Conservation (phyloP, 2,329 filamentous ascomycete species). For the Diplodia sapinea region DNA sequence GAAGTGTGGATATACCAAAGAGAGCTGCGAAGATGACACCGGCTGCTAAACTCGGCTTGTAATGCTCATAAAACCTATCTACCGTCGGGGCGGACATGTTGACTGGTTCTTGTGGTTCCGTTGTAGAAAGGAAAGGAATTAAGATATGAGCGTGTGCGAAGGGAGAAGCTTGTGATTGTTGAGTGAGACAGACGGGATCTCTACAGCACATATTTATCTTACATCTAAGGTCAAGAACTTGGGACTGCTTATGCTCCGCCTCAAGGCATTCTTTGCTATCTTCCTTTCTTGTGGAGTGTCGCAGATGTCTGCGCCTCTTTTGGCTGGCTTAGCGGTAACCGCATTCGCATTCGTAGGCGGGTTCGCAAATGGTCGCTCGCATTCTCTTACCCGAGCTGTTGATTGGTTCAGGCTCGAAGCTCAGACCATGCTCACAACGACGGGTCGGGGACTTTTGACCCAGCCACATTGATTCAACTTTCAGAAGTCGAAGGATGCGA, state of each 20-base stretch:
- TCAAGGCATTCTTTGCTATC: not conserved
- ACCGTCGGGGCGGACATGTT: not conserved
- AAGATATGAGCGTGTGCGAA: not conserved
- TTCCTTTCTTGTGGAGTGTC: not conserved
- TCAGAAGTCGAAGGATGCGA: not conserved
- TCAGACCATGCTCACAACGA: not conserved
- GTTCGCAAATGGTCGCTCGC: not conserved
- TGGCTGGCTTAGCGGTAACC: not conserved
- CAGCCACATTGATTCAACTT: not conserved
- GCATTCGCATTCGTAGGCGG: conserved; percentile 1
- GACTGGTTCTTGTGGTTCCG: not conserved
- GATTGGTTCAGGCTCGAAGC: not conserved
- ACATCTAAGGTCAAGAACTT: not conserved
- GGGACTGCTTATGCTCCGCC: not conserved
- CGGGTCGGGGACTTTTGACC: not conserved
- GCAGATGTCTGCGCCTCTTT: conserved; percentile 5
- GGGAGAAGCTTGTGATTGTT: not conserved
- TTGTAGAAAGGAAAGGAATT: not conserved
- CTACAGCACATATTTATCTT: not conserved
- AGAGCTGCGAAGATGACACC: conserved; percentile 41
- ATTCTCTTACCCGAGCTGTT: not conserved
- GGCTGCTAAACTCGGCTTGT: conserved; percentile 40
- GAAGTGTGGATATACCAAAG: conserved; percentile 39
- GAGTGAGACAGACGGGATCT: not conserved
- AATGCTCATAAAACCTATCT: conserved; percentile 28